Conservation (phyloP, 2,329 filamentous ascomycete genomes). For the Verticillium dahliae region DNA sequence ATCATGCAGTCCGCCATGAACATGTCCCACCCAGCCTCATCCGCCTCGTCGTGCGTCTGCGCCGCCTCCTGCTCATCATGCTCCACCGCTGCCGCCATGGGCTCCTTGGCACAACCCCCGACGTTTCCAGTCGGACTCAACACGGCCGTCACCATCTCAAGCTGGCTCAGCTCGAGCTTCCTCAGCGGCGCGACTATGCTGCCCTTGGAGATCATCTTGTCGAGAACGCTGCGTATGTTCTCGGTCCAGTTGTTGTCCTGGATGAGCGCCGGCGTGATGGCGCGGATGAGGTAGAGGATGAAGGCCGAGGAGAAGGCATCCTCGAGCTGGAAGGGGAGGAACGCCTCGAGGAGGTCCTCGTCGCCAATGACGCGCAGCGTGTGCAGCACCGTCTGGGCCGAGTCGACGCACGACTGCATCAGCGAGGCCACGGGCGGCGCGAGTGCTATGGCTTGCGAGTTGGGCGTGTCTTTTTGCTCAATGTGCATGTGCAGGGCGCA, state of each 20-base stretch:
- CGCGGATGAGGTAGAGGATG: constrained; percentile 25
- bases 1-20: constrained; percentile 23
- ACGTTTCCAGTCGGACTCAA: constrained; percentile 19
- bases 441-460: constrained; percentile 4
- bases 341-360: constrained; percentile 25
- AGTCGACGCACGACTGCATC: constrained; percentile 11
- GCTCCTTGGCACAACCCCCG: not conserved
- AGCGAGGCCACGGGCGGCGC: constrained; percentile 8
- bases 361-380: constrained; percentile 10
- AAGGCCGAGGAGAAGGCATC: constrained; percentile 33
- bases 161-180: constrained; percentile 27
- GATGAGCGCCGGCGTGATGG: constrained; percentile 24
- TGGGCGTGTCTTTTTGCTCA: constrained; percentile 7
- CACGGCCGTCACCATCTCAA: constrained; percentile 27
- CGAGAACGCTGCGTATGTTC: constrained; percentile 26
- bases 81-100: constrained; percentile 7
- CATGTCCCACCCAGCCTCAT: constrained; percentile 20
- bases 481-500: constrained; percentile 19
- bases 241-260: constrained; percentile 26
- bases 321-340: constrained; percentile 32
- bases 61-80: constrained; percentile 3
- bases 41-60: constrained; percentile 4
- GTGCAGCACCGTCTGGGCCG: constrained; percentile 9
- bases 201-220: constrained; percentile 28
- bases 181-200: constrained; percentile 29